Conservation (phyloP, 805 yeast species). For the Hanseniaspora nectarophila region DNA sequence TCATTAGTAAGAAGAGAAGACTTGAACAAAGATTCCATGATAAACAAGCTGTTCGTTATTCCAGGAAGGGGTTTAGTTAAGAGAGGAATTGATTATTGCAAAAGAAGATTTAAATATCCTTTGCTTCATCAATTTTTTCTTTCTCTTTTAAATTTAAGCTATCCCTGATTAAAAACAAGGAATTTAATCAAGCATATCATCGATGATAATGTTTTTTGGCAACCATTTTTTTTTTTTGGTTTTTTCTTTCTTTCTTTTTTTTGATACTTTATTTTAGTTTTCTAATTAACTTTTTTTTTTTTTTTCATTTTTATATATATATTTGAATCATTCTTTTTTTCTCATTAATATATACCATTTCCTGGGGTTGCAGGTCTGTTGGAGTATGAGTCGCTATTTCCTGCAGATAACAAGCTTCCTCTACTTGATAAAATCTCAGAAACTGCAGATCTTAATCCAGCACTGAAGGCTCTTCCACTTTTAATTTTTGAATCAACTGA, state of each 20-base stretch:
- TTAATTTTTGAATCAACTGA: not conserved
- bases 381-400: not conserved
- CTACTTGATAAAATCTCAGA: not conserved
- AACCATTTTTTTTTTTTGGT: not conserved
- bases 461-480: not conserved
- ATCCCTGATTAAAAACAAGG: too few relatives aligned
- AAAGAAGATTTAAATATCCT: too few relatives aligned
- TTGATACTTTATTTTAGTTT: not conserved
- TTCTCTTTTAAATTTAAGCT: not conserved
- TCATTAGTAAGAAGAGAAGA: constrained; percentile 26
- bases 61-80: constrained; percentile 44
- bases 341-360: constrained; percentile 14
- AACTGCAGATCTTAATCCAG: not conserved
- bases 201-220: not conserved
- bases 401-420: not conserved
- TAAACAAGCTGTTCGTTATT: constrained; percentile 37
- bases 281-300: not conserved
- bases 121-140: not conserved
- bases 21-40: constrained; percentile 34
- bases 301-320: not conserved
- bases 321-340: not conserved
- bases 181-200: not conserved
- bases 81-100: not conserved
- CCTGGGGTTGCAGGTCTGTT: not conserved
- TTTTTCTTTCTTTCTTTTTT: not conserved